Evolutionary conservation across 2,329 filamentous ascomycete species (phyloP).

Genomic region (Ophiostoma australiae): DNA sequence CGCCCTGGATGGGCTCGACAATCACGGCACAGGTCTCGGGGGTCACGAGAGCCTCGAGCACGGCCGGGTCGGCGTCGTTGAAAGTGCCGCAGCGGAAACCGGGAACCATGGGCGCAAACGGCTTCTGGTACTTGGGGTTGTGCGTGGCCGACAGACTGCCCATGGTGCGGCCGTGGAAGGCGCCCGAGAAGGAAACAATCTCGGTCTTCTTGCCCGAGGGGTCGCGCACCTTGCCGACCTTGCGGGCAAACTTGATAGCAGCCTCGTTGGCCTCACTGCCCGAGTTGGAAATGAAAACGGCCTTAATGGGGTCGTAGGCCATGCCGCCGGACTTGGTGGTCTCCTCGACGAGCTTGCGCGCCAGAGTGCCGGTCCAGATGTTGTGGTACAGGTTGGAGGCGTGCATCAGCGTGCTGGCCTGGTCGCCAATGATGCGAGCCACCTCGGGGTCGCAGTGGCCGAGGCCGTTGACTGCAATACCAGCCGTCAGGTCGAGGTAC

Average conservation of each 20-base stretch:
- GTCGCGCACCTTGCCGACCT: constrained; percentile 73
- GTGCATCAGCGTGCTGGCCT: constrained; percentile 75
- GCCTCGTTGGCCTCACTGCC: constrained; percentile 97
- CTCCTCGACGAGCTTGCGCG: constrained; percentile 75
- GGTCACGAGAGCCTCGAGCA: constrained; percentile 68
- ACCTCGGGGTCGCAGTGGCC: constrained; percentile 86
- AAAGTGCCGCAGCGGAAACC: constrained; percentile 83
- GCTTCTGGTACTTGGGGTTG: constrained; percentile 95
- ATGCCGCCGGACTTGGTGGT: constrained; percentile 77
- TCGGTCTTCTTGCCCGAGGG: constrained; percentile 71
- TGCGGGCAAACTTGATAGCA: constrained; percentile 93
- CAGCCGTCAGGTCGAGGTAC: constrained; percentile 92
- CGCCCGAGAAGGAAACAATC: constrained; percentile 82
- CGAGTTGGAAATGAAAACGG: constrained; percentile 93
- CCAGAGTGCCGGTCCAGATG: constrained; percentile 86
- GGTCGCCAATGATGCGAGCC: constrained; percentile 58
- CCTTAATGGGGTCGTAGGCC: constrained; percentile 53
- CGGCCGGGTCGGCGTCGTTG: constrained; percentile 76
- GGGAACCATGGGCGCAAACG: constrained; percentile 91
- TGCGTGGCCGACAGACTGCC: constrained; percentile 91
- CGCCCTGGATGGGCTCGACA: constrained; percentile 94
- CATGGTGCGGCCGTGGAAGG: constrained; percentile 97
- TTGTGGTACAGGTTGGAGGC: constrained; percentile 97
- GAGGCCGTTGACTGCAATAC: constrained; percentile 90
- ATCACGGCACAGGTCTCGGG: constrained; percentile 89